Conservation (phyloP, 768 basidiomycete genomes). For the Sporobolomyces roseus region DNA sequence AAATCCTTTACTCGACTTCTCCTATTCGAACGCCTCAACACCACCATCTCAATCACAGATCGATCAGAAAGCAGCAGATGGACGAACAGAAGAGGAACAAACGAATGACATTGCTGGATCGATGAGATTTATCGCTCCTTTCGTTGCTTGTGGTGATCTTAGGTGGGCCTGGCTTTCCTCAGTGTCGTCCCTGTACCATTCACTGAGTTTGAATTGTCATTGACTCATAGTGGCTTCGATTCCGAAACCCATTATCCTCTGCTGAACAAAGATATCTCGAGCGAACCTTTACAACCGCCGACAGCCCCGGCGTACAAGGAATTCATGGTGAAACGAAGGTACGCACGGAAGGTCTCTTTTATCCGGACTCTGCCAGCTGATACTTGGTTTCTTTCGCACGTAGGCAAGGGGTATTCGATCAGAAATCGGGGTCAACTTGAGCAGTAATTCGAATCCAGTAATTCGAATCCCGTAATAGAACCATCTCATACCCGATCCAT, state of each 20-base stretch:
- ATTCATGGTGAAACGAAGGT: slow-evolving; percentile 36
- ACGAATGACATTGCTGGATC: slow-evolving; percentile 30
- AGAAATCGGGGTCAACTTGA: too few relatives aligned
- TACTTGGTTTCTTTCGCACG: background rate
- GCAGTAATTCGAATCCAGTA: too few relatives aligned
- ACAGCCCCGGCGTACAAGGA: slow-evolving; percentile 42
- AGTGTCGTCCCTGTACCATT: too few relatives aligned
- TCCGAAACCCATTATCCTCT: slow-evolving; percentile 43
- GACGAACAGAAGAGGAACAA: slow-evolving; percentile 9
- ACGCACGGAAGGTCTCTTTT: background rate
- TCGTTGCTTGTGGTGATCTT: slow-evolving; percentile 46
- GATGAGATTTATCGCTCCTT: slow-evolving; percentile 44
- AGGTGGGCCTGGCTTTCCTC: slow-evolving; percentile 21
- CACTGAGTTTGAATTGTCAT: too few relatives aligned
- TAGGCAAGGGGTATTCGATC: slow-evolving; percentile 17
- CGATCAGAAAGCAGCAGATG: background rate
- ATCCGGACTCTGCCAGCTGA: background rate
- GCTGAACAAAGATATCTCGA: slow-evolving; percentile 1
- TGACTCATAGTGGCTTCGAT: slow-evolving; percentile 42
- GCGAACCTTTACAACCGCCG: slow-evolving; percentile 39
- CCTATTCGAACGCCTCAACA: slow-evolving; percentile 11
- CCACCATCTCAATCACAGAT: background rate
- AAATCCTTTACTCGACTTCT: slow-evolving; percentile 43
- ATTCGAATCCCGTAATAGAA: too few relatives aligned
- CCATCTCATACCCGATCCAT: too few relatives aligned